Base-by-base conservation (phyloP, 208 protist genomes). In the Naegleria gruberi region DNA sequence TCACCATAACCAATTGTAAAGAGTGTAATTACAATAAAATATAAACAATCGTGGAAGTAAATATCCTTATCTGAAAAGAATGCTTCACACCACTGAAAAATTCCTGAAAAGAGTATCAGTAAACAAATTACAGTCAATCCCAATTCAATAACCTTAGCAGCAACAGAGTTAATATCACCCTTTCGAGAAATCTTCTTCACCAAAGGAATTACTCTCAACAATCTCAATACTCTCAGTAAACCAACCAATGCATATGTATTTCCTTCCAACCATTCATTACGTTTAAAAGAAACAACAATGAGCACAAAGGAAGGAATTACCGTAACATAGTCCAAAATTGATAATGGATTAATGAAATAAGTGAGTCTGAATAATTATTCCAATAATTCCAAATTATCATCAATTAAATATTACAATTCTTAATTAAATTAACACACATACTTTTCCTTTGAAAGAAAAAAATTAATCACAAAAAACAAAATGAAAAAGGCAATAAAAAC, bases 1-100 rank as follows among this genome's bases (percentile, higher is more conserved):
- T 84, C 81, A 46, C 81, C 81, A 84, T 84, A 84, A 19, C 81
- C 81, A 84, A 84, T 84, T n/a, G 81, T 84, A 7, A 34, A 10
- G 4, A 84, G 15, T 44, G 81, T 84, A 43, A 84, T 77, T 12
- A n/a, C 65, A 77, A 77, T 30, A 77, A 77, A 77, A 77, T 77
- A 77, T 30, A 77, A 6, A 37, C 26, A 12, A 77, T 77, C 65
- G 8, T 77, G 51, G 30, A 65, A 65, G 30, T 65, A 65, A 19
- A 65, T 65, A 3, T 3, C 12, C 30, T 23, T 4, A 65, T 65
- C 51, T 65, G 19, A 10, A 65, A 65, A 65, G 30, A 30, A 65
- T 30, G 15, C 30, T 65, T 65, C 51, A 30, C 15, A 65, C 51
- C 51, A 65, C 30, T 65, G 51, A 19, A 65, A 65, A 23, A 65